Percentiles rank a stretch among this genome's conserved stretches.
Conservation (phyloP, 331 rosid species). For the Quercus tomentella region DNA sequence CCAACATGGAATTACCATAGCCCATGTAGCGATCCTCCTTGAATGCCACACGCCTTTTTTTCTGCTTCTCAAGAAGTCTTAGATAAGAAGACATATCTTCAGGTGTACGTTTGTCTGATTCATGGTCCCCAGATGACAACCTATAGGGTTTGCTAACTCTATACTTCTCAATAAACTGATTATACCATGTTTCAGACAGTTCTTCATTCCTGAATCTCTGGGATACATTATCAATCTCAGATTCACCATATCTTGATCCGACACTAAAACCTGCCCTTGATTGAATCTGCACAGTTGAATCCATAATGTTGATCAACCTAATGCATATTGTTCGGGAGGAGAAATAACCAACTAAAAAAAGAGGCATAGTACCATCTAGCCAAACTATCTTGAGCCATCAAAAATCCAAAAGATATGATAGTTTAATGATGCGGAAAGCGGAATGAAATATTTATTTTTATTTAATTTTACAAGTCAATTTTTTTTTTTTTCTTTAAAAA, state of each 20-base stretch:
- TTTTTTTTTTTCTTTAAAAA: too few species aligned
- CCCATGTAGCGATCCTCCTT: constrained; percentile 55
- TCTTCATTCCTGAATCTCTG: constrained; percentile 53
- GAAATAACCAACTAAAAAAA: background rate
- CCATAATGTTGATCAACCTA: background rate
- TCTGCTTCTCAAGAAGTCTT: constrained; percentile 35
- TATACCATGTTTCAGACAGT: constrained; percentile 86
- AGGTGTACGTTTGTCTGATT: constrained; percentile 62
- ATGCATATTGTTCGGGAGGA: background rate
- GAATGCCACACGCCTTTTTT: constrained; percentile 59
- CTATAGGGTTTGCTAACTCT: constrained; percentile 46
- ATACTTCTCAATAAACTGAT: constrained; percentile 63
- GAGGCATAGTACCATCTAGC: background rate
- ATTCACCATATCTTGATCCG: constrained; percentile 63
- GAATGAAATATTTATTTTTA: background rate
- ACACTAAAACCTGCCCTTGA: constrained; percentile 38
- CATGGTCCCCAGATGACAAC: constrained; percentile 50
- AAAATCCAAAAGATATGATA: background rate
- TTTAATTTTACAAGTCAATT: too few species aligned
- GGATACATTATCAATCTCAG: constrained; percentile 49
- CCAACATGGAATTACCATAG: constrained; percentile 36
- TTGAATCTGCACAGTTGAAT: constrained; percentile 53
- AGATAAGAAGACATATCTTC: constrained; percentile 72
- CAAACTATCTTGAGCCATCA: background rate
- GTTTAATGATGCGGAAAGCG: background rate